These are phyloP conservation scores for Tetracentron sinense DNA, from an alignment of 164 flowering plant species.

Conservation along the genomic window DNA sequence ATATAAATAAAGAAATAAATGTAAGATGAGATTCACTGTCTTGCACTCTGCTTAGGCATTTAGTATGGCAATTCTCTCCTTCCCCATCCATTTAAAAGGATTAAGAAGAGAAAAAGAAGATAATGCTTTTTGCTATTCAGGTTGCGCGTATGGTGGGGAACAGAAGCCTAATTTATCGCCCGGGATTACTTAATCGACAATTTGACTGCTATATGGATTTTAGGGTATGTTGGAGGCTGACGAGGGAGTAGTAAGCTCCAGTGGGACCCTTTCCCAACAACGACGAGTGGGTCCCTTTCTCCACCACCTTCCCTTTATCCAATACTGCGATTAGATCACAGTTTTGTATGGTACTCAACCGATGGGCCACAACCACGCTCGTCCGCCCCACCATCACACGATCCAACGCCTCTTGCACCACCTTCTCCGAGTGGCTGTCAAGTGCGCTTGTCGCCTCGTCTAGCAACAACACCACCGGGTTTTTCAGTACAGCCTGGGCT, in stretches of 20 bases:
- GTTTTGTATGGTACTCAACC: slow-evolving; percentile 37
- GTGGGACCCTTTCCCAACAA: slow-evolving; percentile 31
- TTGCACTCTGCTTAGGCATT: too few relatives aligned
- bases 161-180: too few relatives aligned
- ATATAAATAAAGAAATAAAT: too few relatives aligned
- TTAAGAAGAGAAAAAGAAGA: too few relatives aligned
- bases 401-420: slow-evolving; percentile 42
- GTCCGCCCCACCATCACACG: slow-evolving; percentile 41
- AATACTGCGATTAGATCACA: slow-evolving; percentile 41
- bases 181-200: too few relatives aligned
- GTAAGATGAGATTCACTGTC: too few relatives aligned
- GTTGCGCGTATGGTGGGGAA: too few relatives aligned
- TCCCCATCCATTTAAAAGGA: too few relatives aligned
- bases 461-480: slow-evolving; percentile 30
- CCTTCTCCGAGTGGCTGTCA: slow-evolving; percentile 38
- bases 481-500: slow-evolving; percentile 38
- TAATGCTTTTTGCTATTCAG: too few relatives aligned
- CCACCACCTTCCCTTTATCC: slow-evolving; percentile 41
- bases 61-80: too few relatives aligned
- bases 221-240: slow-evolving; percentile 25
- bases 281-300: slow-evolving; percentile 38
- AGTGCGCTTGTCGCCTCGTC: slow-evolving; percentile 49
- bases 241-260: slow-evolving; percentile 37
- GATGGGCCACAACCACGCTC: slow-evolving; percentile 47
- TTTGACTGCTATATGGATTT: too few relatives aligned